Conservation (phyloP, 768 basidiomycete genomes). For the Podaxis sp. region DNA sequence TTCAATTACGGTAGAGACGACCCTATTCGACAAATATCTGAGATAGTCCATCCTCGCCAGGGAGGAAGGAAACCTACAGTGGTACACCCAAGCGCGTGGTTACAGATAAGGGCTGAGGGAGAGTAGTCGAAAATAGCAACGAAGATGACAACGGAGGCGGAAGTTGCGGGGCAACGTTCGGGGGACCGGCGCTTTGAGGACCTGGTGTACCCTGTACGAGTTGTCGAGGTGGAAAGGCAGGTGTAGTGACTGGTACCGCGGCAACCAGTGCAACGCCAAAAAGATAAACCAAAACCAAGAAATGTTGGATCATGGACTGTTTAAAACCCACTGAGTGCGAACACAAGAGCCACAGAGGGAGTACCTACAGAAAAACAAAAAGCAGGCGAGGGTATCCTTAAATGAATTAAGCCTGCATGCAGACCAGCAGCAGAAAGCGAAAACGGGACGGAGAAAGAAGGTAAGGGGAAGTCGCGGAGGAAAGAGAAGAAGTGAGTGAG, state of each 20-base stretch:
- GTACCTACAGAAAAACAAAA: neutral
- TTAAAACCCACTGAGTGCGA: neutral
- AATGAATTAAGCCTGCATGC: neutral
- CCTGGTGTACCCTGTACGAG: neutral
- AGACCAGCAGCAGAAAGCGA: constrained; percentile 8
- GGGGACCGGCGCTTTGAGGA: neutral
- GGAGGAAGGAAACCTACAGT: neutral
- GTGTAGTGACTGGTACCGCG: neutral
- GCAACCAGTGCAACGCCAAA: constrained; percentile 1
- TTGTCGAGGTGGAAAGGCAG: neutral
- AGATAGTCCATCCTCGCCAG: neutral
- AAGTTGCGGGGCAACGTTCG: neutral
- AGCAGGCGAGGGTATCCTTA: neutral
- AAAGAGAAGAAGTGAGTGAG: neutral
- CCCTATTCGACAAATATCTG: neutral
- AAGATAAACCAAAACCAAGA: neutral
- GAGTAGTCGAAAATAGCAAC: neutral
- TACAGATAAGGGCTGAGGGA: neutral
- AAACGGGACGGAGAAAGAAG: neutral
- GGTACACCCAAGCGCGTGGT: neutral
- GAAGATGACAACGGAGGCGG: neutral
- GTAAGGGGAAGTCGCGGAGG: neutral
- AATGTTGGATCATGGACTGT: neutral
- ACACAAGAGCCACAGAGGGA: neutral
- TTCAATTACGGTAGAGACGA: neutral